These are phyloP conservation scores for Colletotrichum shisoi DNA, from an alignment of 2,329 filamentous ascomycete genomes.

Conservation along the genomic window DNA sequence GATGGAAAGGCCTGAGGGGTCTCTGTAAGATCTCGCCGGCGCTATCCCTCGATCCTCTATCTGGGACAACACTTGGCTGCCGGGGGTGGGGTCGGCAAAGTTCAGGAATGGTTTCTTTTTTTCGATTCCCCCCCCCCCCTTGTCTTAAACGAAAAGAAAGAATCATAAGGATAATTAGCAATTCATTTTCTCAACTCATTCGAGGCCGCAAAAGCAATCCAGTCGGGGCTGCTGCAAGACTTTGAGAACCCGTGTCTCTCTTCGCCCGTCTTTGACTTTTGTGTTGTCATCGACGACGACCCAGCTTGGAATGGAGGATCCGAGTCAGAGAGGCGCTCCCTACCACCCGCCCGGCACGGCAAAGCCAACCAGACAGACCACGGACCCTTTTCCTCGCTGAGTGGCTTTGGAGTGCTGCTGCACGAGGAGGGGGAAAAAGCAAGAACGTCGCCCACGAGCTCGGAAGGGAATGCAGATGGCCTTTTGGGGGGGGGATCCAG, in stretches of 20 bases:
- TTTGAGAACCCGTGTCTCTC: not conserved
- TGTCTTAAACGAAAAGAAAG: constrained; percentile 28
- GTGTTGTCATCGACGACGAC: constrained; percentile 15
- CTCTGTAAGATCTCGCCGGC: constrained; percentile 16
- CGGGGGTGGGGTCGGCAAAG: not conserved
- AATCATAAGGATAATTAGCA: not conserved
- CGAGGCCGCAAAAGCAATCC: constrained; percentile 29
- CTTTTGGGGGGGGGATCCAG: not conserved
- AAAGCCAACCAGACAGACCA: not conserved
- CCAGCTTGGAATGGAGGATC: constrained; percentile 23
- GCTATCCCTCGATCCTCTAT: constrained; percentile 16
- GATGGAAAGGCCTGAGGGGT: constrained; percentile 13
- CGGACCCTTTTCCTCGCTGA: constrained; percentile 10
- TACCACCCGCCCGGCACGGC: not conserved
- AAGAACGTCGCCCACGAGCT: constrained; percentile 25
- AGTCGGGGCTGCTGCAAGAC: not conserved
- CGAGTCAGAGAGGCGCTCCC: constrained; percentile 19
- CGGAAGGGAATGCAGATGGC: constrained; percentile 1
- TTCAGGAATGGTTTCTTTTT: constrained; percentile 33
- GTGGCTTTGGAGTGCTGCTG: constrained; percentile 20
- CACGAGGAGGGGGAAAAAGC: constrained; percentile 12
- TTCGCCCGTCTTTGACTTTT: not conserved
- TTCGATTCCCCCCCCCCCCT: not conserved
- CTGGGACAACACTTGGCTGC: constrained; percentile 5
- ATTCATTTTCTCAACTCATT: not conserved